Evolutionary conservation across 352 stramenopile species (phyloP), one percentile per base, ranked within the genome.

Genomic region (Halophytophthora polymorphica): DNA sequence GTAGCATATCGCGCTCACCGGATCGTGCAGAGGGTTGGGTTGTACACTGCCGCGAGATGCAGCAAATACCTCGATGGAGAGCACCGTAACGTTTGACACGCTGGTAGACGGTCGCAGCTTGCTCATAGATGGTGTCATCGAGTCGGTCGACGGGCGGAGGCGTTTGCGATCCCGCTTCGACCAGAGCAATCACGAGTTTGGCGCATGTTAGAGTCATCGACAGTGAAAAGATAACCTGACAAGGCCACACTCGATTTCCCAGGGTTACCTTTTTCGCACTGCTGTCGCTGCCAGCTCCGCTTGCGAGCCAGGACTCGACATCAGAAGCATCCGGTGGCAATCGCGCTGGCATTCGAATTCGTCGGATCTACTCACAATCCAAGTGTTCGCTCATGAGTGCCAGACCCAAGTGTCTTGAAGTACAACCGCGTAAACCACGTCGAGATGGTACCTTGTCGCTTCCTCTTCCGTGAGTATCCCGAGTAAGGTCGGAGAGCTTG

Each of bases 11-110:
- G 67, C 64, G 3, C 69, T 68, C 7, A 96, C 67, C 11, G 68
- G 64, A 25, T 96, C 86, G 7, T 77, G 46, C 2, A 72, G 64
- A 17, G 86, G 84, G 56, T 96, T 81, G 5, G 84, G 81, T 1
- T 90, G 63, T 35, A 94, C 57, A n/a, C 40, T 65, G 3, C 70
- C 72, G 42, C 77, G 64, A 1, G 80, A 87, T 33, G 56, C 54
- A 0, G 75, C 73, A 58, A 85, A 83, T 8, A 93, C 52, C 48
- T 96, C 86, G 22, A 96, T 53, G 7, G 83, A 92, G 17, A 96
- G 40, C 21, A 90, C 61, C 2, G 85, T 95, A 12, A 96, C 45
- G 54, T 92, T 93, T 3, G 80, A 88, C 19, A 71, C 59, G 15
- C 69, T 63, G 0, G 66, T 50, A 19, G 53, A 63, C 1, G 65